Base-by-base conservation (phyloP, 306 rosid genomes). In the Comarum palustre region DNA sequence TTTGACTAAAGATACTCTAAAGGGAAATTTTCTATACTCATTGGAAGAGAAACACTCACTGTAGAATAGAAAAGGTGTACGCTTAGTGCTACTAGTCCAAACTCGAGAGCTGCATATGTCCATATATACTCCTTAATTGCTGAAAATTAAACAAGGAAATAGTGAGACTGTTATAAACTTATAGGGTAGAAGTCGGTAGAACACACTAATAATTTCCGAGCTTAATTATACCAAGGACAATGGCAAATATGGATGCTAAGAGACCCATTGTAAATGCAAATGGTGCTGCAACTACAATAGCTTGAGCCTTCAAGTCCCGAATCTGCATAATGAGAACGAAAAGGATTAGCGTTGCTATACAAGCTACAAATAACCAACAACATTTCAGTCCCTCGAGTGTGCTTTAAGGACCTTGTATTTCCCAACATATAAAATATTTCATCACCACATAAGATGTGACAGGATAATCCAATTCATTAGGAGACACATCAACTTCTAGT, bases 41-140 rank as follows among this genome's bases (percentile, higher is more conserved):
- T 2, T 15, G 43, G 66, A 36, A 16, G 22, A 73, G 58, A 10
- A 32, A 29, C 39, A 82, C 97, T 90, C 51, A 90, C 98, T 87
- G 84, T 27, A 12, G 83, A 78, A 78, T 88, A 94, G 65, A 94
- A 85, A 34, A 94, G 76, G 81, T 94, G 96, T 51, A 94, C 89
- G 43, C 52, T 77, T 63, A 94, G 22, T 68, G 98, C 97, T 72
- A 91, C 91, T 59, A 94, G 92, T 61, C 95, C 98, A 80, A 94
- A 91, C 86, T 94, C 97, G 3, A 94, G 96, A 74, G 97, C 98
- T 57, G 97, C 96, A 68, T 89, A 94, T 32, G 97, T 94, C 98
- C 98, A 94, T 81, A 91, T 85, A 59, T 91, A 89, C 83, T 94
- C 98, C 84, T 80, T 94, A 42, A 94, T 94, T 52, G 97, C 98